Evolutionary conservation across 164 flowering plant species (phyloP), one percentile per base, ranked within the genome.

Genomic region (Tetrastigma voinierianum): DNA sequence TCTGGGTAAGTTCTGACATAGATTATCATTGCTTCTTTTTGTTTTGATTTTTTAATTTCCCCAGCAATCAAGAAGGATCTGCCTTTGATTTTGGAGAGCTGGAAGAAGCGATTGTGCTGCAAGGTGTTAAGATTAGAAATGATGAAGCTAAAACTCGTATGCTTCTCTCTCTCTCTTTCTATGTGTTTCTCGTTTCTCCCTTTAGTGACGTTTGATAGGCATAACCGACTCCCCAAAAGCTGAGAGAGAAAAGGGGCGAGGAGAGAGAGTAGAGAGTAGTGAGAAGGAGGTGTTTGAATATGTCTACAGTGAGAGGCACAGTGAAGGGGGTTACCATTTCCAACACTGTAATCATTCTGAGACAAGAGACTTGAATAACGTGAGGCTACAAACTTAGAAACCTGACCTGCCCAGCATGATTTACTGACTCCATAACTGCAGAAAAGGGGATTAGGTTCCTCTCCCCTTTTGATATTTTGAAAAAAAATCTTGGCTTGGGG

Each of bases 21-120:
- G 20, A 64, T 65, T 21, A 8, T 72, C 25, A 51, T 64, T 25
- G 23, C 1, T 64, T 49, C 40, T 20, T 44, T 59, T 56, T 53
- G 9, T 54, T 52, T 43, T 20, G 11, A 44, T 1, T 67, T 65
- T 57, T 64, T 53, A 51, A 62, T 51, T 52, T 16, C 53, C n/a
- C 40, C 69, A 96, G 96, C 21, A 83, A 87, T 76, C 91, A 86
- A 77, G 90, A 83, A 73, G 90, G 93, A 71, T 76, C 94, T 54
- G 74, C 85, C 69, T 93, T 85, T 79, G 96, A 84, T 83, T 96
- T 89, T 79, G 97, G 96, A 53, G 99, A 86, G 88, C 80, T 96
- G 40, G 96, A 93, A 77, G 90, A 91, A 63, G 98, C 96, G 48
- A 88, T 91, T 68, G 87, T 83, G 19, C 84, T 89, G 69, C 94